Base-by-base conservation (phyloP, 208 protist genomes). In the Vickermania ingenoplastis region DNA sequence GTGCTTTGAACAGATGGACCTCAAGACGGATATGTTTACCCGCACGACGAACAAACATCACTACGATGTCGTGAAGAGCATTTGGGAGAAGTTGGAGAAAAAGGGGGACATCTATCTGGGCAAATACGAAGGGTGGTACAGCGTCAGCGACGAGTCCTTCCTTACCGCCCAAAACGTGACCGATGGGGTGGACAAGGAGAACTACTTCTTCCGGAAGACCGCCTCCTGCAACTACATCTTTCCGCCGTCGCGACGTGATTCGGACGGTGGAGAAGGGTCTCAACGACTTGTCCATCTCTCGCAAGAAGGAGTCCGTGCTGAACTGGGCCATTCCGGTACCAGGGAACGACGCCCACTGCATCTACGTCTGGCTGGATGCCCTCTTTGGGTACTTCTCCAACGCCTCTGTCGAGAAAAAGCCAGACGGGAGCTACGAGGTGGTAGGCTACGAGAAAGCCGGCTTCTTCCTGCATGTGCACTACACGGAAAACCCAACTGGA, bases 351-450 rank as follows among this genome's bases (percentile, higher is more conserved):
- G 57, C 83, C 51, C 96, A 98, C 67, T 94, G 89, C 56, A 98
- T 99, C 62, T 99, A 99, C 77, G 99, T 99, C 14, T 99, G 99
- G 98, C 86, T 99, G 0, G 99, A 99, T 72, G 99, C 99, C 0
- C 85, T 99, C 0, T 96, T 94, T 36, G 99, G 99, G 78, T 99
- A 99, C 77, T 84, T 99, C 41, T 99, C 97, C 5, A 90, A 68
- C 36, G 36, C 17, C 11, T 45, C 36, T 17, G 36, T 45, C 17
- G 36, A 45, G 36, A 17, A 45, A 17, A 45, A 45, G 17, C 36
- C 36, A 45, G 36, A 45, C 17, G 36, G 36, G 36, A 17, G 36
- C n/a, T 61, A 87, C 48, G 74, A 64, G 30, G 71, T 75, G 30
- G 63, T 66, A 14, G 53, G 79, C 30, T 65, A 69, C 53, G 64